A percentile compares a stretch with the other conserved stretches of the same genome.
Conservation (phyloP, 2,329 filamentous ascomycete genomes). For the Tolypocladium nubicola region DNA sequence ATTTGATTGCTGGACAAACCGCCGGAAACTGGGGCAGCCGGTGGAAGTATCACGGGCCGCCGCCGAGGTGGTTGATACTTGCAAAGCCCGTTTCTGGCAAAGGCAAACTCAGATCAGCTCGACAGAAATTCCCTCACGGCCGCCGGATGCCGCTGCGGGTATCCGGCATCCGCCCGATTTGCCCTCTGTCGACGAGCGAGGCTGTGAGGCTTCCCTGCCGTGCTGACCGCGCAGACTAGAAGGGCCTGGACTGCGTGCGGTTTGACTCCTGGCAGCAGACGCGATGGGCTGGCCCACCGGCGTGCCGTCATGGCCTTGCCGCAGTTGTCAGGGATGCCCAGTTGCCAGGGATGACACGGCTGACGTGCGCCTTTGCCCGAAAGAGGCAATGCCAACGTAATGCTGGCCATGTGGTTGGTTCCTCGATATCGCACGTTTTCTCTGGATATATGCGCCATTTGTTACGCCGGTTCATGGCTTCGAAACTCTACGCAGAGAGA, state of each 20-base stretch:
- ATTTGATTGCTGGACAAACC: not conserved
- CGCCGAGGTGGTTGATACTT: no score
- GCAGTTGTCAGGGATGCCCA: no score
- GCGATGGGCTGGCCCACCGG: not conserved
- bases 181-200: not conserved
- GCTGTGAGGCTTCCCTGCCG: not conserved
- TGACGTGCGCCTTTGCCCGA: not conserved
- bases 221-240: not conserved
- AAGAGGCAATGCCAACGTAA: not conserved
- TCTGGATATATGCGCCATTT: not conserved
- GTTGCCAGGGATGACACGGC: not conserved
- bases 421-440: not conserved
- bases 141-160: not conserved
- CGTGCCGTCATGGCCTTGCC: not conserved
- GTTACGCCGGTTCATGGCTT: not conserved
- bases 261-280: not conserved
- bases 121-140: not conserved
- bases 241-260: not conserved
- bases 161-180: not conserved
- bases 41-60: not conserved
- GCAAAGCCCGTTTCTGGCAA: no score
- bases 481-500: not conserved
- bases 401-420: not conserved
- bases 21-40: not conserved
- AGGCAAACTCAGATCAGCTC: no score